These are phyloP conservation scores for Mangifera indica DNA, from an alignment of 345 rosid genomes.

Conservation along the genomic window DNA sequence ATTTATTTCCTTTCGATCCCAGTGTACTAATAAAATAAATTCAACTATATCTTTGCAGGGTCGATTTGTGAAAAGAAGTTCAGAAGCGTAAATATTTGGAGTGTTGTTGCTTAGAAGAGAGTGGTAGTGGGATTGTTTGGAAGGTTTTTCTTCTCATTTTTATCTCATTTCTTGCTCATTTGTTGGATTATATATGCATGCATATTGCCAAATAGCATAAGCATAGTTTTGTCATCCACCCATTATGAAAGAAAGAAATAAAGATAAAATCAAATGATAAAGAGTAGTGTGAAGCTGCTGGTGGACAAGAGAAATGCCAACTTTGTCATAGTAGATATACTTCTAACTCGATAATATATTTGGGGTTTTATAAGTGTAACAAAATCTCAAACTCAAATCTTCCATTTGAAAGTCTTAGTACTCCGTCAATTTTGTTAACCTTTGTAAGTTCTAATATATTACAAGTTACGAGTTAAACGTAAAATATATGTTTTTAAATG, in stretches of 20 bases:
- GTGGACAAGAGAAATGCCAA: too few species aligned
- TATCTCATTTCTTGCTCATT: not conserved
- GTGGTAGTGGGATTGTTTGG: not conserved
- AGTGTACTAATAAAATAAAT: not conserved
- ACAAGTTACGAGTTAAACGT: too few species aligned
- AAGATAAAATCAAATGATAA: not conserved
- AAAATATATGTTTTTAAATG: too few species aligned
- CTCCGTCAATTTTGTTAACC: too few species aligned
- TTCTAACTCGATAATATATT: too few species aligned
- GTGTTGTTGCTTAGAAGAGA: not conserved
- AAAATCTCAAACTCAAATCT: too few species aligned
- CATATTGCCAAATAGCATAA: not conserved
- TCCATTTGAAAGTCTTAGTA: too few species aligned
- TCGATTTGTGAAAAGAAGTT: constrained; percentile 59
- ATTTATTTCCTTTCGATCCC: too few species aligned
- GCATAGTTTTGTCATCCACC: not conserved
- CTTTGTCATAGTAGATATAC: too few species aligned
- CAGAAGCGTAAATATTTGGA: constrained; percentile 12
- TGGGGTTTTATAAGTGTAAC: too few species aligned
- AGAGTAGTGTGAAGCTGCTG: too few species aligned
- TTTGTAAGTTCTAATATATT: too few species aligned
- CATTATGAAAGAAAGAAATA: not conserved
- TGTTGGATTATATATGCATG: not conserved
- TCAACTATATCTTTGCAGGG: constrained; percentile 40
- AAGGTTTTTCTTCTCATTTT: not conserved